Evolutionary conservation across 257 asterid genomes (phyloP).

Genomic region (Rubia yunnanensis): DNA sequence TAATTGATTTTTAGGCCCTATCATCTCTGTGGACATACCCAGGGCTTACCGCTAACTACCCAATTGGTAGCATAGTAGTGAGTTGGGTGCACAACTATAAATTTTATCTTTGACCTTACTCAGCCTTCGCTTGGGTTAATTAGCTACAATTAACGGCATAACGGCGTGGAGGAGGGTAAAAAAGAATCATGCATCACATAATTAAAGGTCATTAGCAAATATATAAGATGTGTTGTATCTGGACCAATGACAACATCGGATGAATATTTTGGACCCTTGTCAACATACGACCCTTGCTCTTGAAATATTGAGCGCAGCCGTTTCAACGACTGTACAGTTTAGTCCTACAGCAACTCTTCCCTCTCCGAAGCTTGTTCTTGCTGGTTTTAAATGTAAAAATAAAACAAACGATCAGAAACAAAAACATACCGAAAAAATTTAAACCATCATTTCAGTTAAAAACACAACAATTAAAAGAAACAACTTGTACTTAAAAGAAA

Average conservation of each 20-base stretch:
- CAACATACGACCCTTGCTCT: conserved; percentile 28
- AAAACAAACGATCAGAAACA: not conserved
- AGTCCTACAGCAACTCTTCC: conserved; percentile 40
- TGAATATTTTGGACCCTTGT: conserved; percentile 20
- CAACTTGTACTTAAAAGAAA: too few species aligned
- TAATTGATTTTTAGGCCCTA: too few species aligned
- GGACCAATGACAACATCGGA: conserved; percentile 36
- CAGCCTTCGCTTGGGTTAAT: too few species aligned
- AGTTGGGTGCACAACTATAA: too few species aligned
- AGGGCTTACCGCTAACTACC: too few species aligned
- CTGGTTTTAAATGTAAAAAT: conserved; percentile 10
- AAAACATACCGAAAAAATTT: not conserved
- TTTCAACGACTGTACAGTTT: conserved; percentile 48
- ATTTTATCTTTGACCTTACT: too few species aligned
- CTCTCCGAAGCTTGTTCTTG: conserved; percentile 23
- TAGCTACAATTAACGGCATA: too few species aligned
- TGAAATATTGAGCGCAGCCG: conserved; percentile 36
- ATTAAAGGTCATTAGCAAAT: not conserved
- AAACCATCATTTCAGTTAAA: too few species aligned
- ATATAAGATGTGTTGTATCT: conserved; percentile 33
- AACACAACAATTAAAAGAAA: too few species aligned
- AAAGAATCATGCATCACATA: not conserved
- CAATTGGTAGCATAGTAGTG: too few species aligned
- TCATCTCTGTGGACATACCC: too few species aligned
- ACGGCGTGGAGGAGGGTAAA: too few species aligned